Evolutionary conservation across 352 stramenopile species (phyloP).

Genomic region (Phytophthora citricola): DNA sequence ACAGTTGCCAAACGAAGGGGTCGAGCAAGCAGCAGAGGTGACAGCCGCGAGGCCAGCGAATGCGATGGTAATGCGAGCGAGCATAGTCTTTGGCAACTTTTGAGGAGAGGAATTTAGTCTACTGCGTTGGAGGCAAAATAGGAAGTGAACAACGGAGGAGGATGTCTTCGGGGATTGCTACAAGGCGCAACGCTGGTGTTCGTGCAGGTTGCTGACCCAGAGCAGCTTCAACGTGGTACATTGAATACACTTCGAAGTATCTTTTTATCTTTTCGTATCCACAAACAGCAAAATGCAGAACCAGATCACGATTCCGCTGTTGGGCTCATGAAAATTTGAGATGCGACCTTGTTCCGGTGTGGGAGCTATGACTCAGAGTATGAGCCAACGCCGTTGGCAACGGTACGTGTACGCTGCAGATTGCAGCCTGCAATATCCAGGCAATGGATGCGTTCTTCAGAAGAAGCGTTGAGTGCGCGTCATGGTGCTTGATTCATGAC

Average conservation of each 20-base stretch:
- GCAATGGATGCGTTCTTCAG: background rate
- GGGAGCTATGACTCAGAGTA: no score
- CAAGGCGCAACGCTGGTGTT: background rate
- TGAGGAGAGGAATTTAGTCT: conserved; percentile 12
- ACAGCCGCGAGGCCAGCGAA: conserved; percentile 12
- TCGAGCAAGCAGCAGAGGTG: conserved; percentile 11
- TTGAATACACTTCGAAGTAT: background rate
- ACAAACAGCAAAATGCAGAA: conserved; percentile 14
- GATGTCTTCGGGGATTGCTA: background rate
- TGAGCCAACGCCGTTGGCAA: background rate
- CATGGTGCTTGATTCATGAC: conserved; percentile 7
- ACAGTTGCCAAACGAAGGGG: conserved; percentile 15
- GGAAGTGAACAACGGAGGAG: conserved; percentile 17
- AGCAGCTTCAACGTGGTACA: conserved; percentile 12
- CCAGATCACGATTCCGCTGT: conserved; percentile 22
- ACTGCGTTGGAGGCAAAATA: conserved; percentile 18
- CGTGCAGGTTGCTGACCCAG: background rate
- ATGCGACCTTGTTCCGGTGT: conserved; percentile 14
- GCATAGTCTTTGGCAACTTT: conserved; percentile 25
- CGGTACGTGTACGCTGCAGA: no score
- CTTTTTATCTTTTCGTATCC: conserved; percentile 19
- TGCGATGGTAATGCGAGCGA: conserved; percentile 25
- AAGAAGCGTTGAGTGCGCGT: background rate
- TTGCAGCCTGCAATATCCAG: background rate
- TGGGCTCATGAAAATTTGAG: conserved; percentile 5